Evolutionary conservation across 192 early-diverging fungal species (phyloP), one percentile per base, ranked within the genome.

Genomic region (Backusella parvicylindrica): DNA sequence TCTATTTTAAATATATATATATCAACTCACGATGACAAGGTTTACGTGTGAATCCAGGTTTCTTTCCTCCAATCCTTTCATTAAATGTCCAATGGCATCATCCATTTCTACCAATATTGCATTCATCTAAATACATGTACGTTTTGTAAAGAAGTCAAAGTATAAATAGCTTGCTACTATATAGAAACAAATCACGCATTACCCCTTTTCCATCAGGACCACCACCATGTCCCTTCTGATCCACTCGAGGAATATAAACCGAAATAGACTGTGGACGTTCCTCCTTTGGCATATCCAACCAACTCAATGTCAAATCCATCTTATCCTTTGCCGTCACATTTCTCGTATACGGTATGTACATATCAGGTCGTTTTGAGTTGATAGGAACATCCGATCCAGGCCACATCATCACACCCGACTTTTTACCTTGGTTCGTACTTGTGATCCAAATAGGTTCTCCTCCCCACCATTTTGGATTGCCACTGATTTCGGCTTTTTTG

Each of bases 361-460:
- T 93, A 32, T 89, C 93, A 6, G 97, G 94, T 16, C 75, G 71
- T 0, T 73, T 68, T 1, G 82, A 81, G 43, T 84, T 70, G 32
- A 93, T 87, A 3, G 79, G 64, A 0, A 94, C 84, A 16, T 88
- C 86, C 5, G 89, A 89, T n/a, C 93, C 94, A 3, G 92, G 93
- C 96, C 96, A 98, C 94, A 97, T 96, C 72, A 92, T 86, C 7
- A 95, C 90, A 6, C 85, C 95, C 0, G 93, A 86, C 56, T 75
- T 75, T 50, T 91, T 76, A 8, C 89, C 89, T 70, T 95, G 91
- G 37, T 84, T 88, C 15, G 89, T 91, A n/a, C 91, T 87, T 0
- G 95, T 95, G 49, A 92, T 88, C 97, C 97, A 98, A 36, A 98
- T 93, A 73, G 95, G 95, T 79, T 95, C 93, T 16, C 94, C 95